These are phyloP conservation scores for Coemansia sp. DNA, from an alignment of 192 early-diverging fungal genomes.

Conservation along the genomic window DNA sequence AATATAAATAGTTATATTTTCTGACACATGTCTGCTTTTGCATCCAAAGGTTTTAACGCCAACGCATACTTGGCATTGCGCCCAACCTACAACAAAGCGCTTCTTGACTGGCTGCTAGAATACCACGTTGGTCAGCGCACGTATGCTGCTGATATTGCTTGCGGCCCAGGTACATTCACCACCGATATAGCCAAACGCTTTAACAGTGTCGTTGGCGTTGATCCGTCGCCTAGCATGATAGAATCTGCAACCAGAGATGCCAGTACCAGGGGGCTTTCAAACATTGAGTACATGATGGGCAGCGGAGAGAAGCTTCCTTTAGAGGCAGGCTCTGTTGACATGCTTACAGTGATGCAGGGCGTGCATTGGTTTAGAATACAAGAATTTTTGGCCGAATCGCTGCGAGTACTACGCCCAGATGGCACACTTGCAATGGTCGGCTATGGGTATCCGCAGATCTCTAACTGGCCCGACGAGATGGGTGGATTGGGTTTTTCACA, in stretches of 20 bases:
- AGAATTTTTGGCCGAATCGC: slow-evolving; percentile 23
- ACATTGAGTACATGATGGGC: slow-evolving; percentile 27
- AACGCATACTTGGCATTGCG: slow-evolving; percentile 29
- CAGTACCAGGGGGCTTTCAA: neutral
- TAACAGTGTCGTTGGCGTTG: slow-evolving; percentile 23
- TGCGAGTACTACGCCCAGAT: slow-evolving; percentile 32
- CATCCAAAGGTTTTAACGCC: slow-evolving; percentile 34
- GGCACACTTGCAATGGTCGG: slow-evolving; percentile 44
- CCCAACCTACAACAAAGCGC: slow-evolving; percentile 20
- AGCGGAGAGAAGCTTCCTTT: slow-evolving; percentile 28
- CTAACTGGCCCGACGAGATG: slow-evolving; percentile 22
- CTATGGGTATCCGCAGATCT: slow-evolving; percentile 29
- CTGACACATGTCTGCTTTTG: slow-evolving; percentile 26
- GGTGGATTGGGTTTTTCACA: slow-evolving; percentile 12
- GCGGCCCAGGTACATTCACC: slow-evolving; percentile 39
- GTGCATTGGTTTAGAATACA: slow-evolving; percentile 38
- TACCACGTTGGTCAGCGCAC: slow-evolving; percentile 25
- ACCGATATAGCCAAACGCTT: slow-evolving; percentile 17
- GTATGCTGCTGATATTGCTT: slow-evolving; percentile 29
- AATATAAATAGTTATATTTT: neutral
- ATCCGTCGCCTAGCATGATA: slow-evolving; percentile 35
- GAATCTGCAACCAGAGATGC: slow-evolving; percentile 20
- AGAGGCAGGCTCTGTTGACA: slow-evolving; percentile 23
- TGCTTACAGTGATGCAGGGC: slow-evolving; percentile 42
- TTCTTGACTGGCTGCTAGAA: slow-evolving; percentile 18